Evolutionary conservation across 495 filamentous ascomycete species (phyloP), one percentile per base, ranked within the genome.

Genomic region (Xylaria bambusicola): DNA sequence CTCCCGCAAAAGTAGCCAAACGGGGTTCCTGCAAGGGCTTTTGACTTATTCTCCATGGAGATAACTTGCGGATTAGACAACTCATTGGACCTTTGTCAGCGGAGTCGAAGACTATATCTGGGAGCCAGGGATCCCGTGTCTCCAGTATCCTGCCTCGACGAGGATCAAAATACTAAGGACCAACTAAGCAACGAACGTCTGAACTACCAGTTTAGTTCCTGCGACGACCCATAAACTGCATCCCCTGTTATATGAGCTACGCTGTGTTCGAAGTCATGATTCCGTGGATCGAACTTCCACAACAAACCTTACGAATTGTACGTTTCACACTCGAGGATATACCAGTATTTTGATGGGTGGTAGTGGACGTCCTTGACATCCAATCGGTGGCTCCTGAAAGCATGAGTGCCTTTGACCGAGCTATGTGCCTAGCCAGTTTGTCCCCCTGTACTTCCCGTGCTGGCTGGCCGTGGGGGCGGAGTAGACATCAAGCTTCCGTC

Each of bases 381-480:
- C 23, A 31, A 48, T 35, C 31, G 29, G 36, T 8, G 55, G 44
- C 13, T 23, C 40, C 49, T 18, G 24, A 21, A 29, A 33, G 1
- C 20, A 35, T 6, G 6, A n/a, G 27, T 21, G 42, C 27, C 20
- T 18, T 10, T 17, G 7, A n/a, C 42, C 6, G n/a, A 29, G n/a
- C 26, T 42, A n/a, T 35, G 13, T n/a, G 8, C n/a, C 44, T 64
- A 64, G 18, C 61, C 50, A n/a, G 56, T 35, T 31, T 63, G 53
- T 24, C 56, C 55, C 7, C 66, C 68, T 29, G 63, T 64, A 35
- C 61, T 66, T 60, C 67, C 74, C 3, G 69, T 72, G 48, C 77
- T 80, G 27, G 67, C 56, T 46, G 77, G 77, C 58, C 77, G 63
- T 13, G 75, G 71, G 20, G 75, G 77, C 35, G 69, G 75, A 18